Percentiles rank a stretch among this genome's conserved stretches.
Evolutionary conservation across 805 yeast species (phyloP).

Genomic region (Saccharomycopsis javanensis): DNA sequence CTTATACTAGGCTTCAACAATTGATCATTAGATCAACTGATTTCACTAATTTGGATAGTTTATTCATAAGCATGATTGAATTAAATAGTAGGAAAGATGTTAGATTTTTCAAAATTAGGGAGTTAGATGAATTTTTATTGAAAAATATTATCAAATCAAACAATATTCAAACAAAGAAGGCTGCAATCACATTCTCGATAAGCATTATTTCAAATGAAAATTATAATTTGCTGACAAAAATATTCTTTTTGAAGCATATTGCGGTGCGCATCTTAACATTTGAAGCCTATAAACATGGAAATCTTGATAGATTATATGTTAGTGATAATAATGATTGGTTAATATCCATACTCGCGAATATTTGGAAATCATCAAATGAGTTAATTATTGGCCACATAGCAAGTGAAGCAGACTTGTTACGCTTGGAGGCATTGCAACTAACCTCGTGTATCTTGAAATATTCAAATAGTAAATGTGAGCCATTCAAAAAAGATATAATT

Average conservation of each 20-base stretch:
- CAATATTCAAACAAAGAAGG: slow-evolving; percentile 38
- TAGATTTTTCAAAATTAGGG: slow-evolving; percentile 32
- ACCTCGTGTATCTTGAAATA: slow-evolving; percentile 68
- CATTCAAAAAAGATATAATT: slow-evolving; percentile 68
- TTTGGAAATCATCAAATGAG: slow-evolving; percentile 66
- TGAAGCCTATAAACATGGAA: slow-evolving; percentile 44
- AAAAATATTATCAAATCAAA: slow-evolving; percentile 42
- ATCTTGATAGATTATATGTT: slow-evolving; percentile 37
- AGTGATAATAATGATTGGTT: slow-evolving; percentile 44
- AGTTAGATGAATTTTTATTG: slow-evolving; percentile 50
- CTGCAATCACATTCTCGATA: slow-evolving; percentile 43
- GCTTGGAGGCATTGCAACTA: slow-evolving; percentile 71
- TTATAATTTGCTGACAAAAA: slow-evolving; percentile 40
- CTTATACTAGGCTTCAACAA: slow-evolving; percentile 51
- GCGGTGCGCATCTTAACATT: slow-evolving; percentile 56
- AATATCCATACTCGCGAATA: slow-evolving; percentile 43
- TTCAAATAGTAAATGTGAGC: slow-evolving; percentile 52
- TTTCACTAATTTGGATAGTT: slow-evolving; percentile 29
- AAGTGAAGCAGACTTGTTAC: slow-evolving; percentile 62
- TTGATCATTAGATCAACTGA: slow-evolving; percentile 34
- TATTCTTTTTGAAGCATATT: slow-evolving; percentile 51
- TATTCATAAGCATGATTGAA: slow-evolving; percentile 35
- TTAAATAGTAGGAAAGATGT: slow-evolving; percentile 28
- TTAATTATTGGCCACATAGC: slow-evolving; percentile 43
- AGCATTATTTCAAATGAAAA: slow-evolving; percentile 39